A percentile compares a stretch with the other conserved stretches of the same genome.
These are phyloP conservation scores for Schwanniomyces yamadae DNA, from an alignment of 805 yeast genomes.

Conservation along the genomic window DNA sequence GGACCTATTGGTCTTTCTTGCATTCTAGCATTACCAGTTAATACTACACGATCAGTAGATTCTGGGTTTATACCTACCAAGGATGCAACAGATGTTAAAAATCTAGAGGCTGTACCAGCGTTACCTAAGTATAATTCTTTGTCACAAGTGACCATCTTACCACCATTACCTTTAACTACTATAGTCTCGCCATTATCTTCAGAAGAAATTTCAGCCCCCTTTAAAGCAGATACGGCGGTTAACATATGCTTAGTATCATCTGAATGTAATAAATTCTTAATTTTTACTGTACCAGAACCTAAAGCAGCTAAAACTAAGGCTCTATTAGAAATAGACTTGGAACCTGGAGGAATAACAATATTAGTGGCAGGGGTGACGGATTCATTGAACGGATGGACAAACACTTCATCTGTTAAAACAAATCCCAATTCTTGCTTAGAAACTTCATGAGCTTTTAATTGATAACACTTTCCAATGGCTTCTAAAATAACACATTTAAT, in stretches of 20 bases:
- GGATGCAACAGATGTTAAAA: constrained; percentile 90
- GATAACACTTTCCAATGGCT: constrained; percentile 85
- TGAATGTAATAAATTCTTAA: constrained; percentile 86
- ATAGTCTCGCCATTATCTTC: constrained; percentile 91
- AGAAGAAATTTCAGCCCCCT: constrained; percentile 79
- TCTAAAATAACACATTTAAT: constrained; percentile 85
- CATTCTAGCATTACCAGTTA: constrained; percentile 97
- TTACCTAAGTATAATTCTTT: constrained; percentile 86
- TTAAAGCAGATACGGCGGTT: constrained; percentile 72
- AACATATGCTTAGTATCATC: constrained; percentile 97
- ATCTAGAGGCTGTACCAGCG: constrained; percentile 97
- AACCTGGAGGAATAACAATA: constrained; percentile 85
- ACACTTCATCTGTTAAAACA: constrained; percentile 76
- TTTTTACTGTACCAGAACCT: constrained; percentile 78
- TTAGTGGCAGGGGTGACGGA: constrained; percentile 37
- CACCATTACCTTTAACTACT: constrained; percentile 83
- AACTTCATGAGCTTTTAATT: constrained; percentile 82
- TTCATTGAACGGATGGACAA: constrained; percentile 57
- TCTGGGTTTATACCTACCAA: constrained; percentile 51
- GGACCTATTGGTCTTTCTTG: constrained; percentile 97
- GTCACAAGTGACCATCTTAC: constrained; percentile 60
- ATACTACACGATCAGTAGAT: constrained; percentile 46
- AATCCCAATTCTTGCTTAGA: constrained; percentile 77
- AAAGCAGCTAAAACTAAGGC: constrained; percentile 91
- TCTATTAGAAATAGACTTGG: constrained; percentile 94